A percentile compares a stretch with the other conserved stretches of the same genome.
These are phyloP conservation scores for Scenedesmus sp. DNA, from an alignment of 163 green algal genomes.

Conservation along the genomic window DNA sequence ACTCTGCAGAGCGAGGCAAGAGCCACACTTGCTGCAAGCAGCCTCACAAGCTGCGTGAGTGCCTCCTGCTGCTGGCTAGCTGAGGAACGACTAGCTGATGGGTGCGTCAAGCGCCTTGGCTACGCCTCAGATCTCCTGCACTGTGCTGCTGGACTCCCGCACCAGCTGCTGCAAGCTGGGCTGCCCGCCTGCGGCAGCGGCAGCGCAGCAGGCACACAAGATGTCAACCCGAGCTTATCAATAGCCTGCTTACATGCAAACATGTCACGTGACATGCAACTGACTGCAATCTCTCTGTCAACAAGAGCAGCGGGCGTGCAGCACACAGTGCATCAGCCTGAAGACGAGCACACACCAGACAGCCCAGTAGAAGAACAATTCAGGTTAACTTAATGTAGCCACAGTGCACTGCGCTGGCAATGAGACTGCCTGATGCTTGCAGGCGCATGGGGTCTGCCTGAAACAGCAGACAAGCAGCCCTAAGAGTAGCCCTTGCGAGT, in stretches of 20 bases:
- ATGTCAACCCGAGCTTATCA: not conserved
- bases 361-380: no score
- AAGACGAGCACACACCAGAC: no score
- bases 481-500: no score
- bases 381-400: not conserved
- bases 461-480: no score
- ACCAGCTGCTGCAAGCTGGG: slow-evolving; percentile 52
- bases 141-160: slow-evolving; percentile 19
- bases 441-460: not conserved
- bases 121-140: slow-evolving; percentile 38
- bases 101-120: no score
- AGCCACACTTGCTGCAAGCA: no score
- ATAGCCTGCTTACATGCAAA: no score
- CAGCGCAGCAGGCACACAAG: not conserved
- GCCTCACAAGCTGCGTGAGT: not conserved
- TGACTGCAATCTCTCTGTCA: no score
- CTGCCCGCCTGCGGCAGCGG: slow-evolving; percentile 29
- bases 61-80: not conserved
- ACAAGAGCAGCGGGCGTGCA: no score
- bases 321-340: no score
- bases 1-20: no score
- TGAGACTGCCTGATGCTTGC: not conserved
- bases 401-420: not conserved
- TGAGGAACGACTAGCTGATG: not conserved
- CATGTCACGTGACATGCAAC: no score